A percentile compares a stretch with the other conserved stretches of the same genome.
phyloP scores from a whole-genome alignment of 257 asterid species.

The Mitragyna speciosa region DNA sequence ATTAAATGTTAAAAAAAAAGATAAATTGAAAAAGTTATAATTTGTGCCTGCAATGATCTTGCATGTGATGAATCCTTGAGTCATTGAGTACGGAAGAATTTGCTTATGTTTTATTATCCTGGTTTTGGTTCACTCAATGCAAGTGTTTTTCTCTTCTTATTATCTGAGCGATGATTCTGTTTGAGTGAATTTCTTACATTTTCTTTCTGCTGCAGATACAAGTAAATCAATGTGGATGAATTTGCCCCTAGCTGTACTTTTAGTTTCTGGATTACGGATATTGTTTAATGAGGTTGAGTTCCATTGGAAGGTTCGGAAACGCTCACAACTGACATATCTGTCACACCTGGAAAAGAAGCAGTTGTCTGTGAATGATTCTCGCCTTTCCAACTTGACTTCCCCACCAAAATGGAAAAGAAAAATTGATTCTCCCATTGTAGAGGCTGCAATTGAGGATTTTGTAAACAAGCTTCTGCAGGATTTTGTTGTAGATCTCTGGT shows the following conservation, averaged over 20 bases:
- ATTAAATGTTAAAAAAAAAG: background rate
- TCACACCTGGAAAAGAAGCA: slow-evolving; percentile 89
- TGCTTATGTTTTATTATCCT: background rate
- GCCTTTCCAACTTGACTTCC: slow-evolving; percentile 59
- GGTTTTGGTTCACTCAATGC: background rate
- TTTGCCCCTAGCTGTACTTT: slow-evolving; percentile 74
- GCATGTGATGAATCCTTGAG: background rate
- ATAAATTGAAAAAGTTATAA: background rate
- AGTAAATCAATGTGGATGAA: slow-evolving; percentile 97
- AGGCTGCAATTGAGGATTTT: slow-evolving; percentile 83
- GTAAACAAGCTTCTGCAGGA: slow-evolving; percentile 76
- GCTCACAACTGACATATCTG: slow-evolving; percentile 57
- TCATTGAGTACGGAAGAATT: background rate
- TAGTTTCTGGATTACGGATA: slow-evolving; percentile 73
- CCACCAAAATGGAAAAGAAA: slow-evolving; percentile 90
- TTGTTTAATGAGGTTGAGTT: slow-evolving; percentile 79
- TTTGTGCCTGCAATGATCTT: background rate
- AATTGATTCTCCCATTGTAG: slow-evolving; percentile 76
- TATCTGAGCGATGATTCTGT: slow-evolving; percentile 4
- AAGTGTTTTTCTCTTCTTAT: background rate
- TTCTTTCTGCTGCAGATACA: slow-evolving; percentile 61
- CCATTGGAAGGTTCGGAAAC: slow-evolving; percentile 65
- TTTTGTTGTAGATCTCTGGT: slow-evolving; percentile 89
- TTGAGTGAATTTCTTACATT: background rate
- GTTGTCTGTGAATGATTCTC: slow-evolving; percentile 80